phyloP scores from a whole-genome alignment of 495 filamentous ascomycete species.

The Mytilinidion resinicola region DNA sequence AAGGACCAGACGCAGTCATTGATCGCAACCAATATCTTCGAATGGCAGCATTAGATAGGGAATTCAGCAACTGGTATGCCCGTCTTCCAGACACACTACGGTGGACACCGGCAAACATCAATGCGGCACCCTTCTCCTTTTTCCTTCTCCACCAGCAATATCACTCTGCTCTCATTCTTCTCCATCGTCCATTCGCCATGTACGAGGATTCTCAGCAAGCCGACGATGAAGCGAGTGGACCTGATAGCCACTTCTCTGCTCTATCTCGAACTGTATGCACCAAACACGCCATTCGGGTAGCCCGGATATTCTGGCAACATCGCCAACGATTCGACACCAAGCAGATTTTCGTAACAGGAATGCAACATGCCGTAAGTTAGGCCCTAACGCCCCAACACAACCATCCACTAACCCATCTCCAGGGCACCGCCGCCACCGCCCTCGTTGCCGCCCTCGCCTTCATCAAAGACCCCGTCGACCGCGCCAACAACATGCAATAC shows the following conservation, averaged over 20 bases:
- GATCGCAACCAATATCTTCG: slow-evolving; percentile 42
- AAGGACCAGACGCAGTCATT: slow-evolving; percentile 30
- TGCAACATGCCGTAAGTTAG: slow-evolving; percentile 42
- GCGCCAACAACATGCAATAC: slow-evolving; percentile 35
- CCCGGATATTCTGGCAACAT: slow-evolving; percentile 48
- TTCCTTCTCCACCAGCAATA: slow-evolving; percentile 51
- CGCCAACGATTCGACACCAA: slow-evolving; percentile 45
- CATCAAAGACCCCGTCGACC: slow-evolving; percentile 39
- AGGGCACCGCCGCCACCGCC: slow-evolving; percentile 45
- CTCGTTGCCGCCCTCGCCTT: slow-evolving; percentile 47
- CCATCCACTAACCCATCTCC: not conserved
- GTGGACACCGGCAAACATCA: slow-evolving; percentile 46
- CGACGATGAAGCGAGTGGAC: slow-evolving; percentile 27
- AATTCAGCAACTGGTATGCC: slow-evolving; percentile 48
- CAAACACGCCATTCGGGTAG: slow-evolving; percentile 45
- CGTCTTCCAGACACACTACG: slow-evolving; percentile 42
- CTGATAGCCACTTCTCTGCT: slow-evolving; percentile 39
- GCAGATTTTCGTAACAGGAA: slow-evolving; percentile 40
- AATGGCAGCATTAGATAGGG: slow-evolving; percentile 43
- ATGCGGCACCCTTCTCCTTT: slow-evolving; percentile 44
- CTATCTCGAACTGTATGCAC: slow-evolving; percentile 46
- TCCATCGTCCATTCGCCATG: slow-evolving; percentile 46
- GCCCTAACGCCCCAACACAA: not conserved
- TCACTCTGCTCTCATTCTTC: slow-evolving; percentile 44
- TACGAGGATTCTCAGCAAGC: slow-evolving; percentile 35